Conservation (phyloP, 306 rosid genomes). For the Cucumis hystrix region DNA sequence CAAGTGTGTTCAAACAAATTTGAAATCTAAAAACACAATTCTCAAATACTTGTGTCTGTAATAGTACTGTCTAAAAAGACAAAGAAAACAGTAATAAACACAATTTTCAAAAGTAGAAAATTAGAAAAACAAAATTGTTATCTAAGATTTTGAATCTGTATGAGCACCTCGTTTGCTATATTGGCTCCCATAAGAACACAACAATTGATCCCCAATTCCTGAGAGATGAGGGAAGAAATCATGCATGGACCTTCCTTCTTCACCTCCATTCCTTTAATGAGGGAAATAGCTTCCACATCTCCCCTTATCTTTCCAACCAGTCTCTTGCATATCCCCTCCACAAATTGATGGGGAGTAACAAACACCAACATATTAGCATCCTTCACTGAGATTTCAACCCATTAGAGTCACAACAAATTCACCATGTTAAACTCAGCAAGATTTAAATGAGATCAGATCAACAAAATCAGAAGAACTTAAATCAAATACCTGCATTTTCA, state of each 20-base stretch:
- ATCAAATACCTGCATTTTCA: conserved; percentile 48
- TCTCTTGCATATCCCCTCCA: conserved; percentile 73
- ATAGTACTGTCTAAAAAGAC: not conserved
- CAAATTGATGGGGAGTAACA: conserved; percentile 89
- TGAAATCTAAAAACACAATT: too few species aligned
- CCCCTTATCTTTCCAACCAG: conserved; percentile 48
- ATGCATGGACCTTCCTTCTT: conserved; percentile 92
- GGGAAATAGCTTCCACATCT: conserved; percentile 72
- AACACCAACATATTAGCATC: conserved; percentile 82
- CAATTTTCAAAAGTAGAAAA: too few species aligned
- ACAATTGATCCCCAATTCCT: conserved; percentile 55
- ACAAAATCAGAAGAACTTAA: not conserved
- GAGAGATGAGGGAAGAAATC: conserved; percentile 74
- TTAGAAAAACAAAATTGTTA: too few species aligned
- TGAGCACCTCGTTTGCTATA: conserved; percentile 69
- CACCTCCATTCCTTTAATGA: conserved; percentile 91
- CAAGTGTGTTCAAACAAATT: too few species aligned
- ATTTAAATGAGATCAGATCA: not conserved
- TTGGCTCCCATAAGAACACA: conserved; percentile 93
- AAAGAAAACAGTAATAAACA: not conserved
- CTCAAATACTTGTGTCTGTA: not conserved
- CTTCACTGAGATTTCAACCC: conserved; percentile 38
- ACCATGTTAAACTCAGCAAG: not conserved
- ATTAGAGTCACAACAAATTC: conserved; percentile 4
- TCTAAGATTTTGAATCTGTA: not conserved